phyloP scores from a whole-genome alignment of 139 green algal species.

The Volvox reticuliferus region DNA sequence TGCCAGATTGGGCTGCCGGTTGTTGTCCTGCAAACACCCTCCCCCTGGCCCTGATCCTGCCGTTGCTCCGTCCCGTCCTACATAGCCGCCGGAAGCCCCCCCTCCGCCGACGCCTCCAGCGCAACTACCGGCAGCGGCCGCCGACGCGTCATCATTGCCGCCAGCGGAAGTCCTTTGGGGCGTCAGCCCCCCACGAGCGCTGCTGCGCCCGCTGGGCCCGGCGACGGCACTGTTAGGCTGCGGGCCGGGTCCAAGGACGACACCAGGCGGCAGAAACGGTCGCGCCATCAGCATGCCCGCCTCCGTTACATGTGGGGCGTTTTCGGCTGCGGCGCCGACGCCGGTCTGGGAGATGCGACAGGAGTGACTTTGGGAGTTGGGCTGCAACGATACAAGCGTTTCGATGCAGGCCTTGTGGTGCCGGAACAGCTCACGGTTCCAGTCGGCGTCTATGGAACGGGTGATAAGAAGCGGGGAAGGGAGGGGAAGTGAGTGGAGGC shows the following conservation, averaged over 20 bases:
- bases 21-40: not conserved
- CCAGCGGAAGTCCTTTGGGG: not conserved
- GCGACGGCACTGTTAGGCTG: not conserved
- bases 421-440: conserved; percentile 54
- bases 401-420: conserved; percentile 55
- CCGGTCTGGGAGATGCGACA: not conserved
- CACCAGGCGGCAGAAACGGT: not conserved
- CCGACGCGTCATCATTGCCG: not conserved
- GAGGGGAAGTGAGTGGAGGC: not conserved
- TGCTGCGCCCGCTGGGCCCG: conserved; percentile 6
- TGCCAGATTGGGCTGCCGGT: conserved; percentile 25
- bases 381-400: conserved; percentile 39
- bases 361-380: not conserved
- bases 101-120: not conserved
- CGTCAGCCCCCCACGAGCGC: not conserved
- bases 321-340: not conserved
- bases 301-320: not conserved
- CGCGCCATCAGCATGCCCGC: not conserved
- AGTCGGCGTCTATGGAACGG: conserved; percentile 48
- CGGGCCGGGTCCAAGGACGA: not conserved
- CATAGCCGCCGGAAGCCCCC: not conserved
- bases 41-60: not conserved
- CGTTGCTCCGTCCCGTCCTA: not conserved
- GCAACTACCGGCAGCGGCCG: not conserved
- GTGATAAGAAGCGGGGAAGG: not conserved